Evolutionary conservation across 1,139 yeast species (phyloP).

Genomic region (Nakaseomyces nivariensis): DNA sequence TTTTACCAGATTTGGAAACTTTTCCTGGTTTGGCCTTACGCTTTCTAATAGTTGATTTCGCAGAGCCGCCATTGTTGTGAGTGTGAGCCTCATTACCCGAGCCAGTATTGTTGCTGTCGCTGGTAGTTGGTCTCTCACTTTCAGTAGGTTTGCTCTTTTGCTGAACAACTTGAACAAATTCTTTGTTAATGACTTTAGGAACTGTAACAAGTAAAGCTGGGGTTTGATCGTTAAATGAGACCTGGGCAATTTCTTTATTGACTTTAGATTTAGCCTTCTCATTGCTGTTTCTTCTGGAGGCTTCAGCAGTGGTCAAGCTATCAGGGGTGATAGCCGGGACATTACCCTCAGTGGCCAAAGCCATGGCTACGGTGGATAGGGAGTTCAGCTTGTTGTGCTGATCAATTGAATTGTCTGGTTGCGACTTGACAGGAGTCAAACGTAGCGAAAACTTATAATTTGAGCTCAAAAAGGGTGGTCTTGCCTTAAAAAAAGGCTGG

Average conservation of each 20-base stretch:
- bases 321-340: neutral
- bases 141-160: neutral
- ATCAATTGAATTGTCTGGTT: neutral
- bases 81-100: neutral
- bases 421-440: neutral
- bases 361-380: neutral
- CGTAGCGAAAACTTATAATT: neutral
- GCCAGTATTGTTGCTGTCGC: neutral
- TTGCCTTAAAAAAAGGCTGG: neutral
- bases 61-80: neutral
- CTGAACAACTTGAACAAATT: neutral
- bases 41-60: neutral
- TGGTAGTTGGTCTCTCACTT: neutral
- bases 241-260: neutral
- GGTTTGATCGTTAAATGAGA: neutral
- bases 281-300: neutral
- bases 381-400: neutral
- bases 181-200: neutral
- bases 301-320: neutral
- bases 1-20: slow-evolving; percentile 3
- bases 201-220: neutral
- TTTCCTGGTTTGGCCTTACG: slow-evolving; percentile 1
- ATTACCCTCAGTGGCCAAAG: neutral
- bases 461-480: neutral
- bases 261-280: neutral